Evolutionary conservation across 768 basidiomycete genomes (phyloP), one percentile per base, ranked within the genome.

Genomic region (Gyrodon lividus): DNA sequence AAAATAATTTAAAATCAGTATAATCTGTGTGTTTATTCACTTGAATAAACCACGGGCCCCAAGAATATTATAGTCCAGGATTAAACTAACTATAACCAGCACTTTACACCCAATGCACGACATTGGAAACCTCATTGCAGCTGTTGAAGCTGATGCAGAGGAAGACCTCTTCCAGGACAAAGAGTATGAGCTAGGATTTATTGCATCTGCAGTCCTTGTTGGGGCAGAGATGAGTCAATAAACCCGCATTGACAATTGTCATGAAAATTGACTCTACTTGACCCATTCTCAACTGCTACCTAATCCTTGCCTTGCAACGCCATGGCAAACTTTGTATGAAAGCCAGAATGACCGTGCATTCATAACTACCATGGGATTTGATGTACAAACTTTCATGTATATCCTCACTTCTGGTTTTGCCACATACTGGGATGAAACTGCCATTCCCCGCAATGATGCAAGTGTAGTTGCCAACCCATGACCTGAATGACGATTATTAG

Each of bases 311-410:
- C 2, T 31, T 2, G 43, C 60, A 20, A 75, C 72, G 26, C 66
- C 74, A 8, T 77, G 73, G 74, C 70, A 70, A 39, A 19, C 24
- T 0, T 63, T 77, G 0, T 72, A 61, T 35, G 45, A 52, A 0
- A 68, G 65, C 34, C 57, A 48, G 9, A 64, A 62, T 52, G 69
- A 77, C 48, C 54, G 69, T 3, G 74, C 72, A 5, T 77, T 69
- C 54, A 78, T 79, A 30, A 77, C 72, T 0, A 79, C 73, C 0
- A 76, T 76, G 74, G 72, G 74, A 1, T 68, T 76, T 51, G 65
- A 76, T 69, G 63, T 69, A 3, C 47, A 13, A 1, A 75, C 72
- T 0, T 77, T 77, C 54, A 4, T 65, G 2, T 56, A 58, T 23
- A 62, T 79, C 7, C 54, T 77, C 1, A 39, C 43, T 0, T 50